phyloP scores from a whole-genome alignment of 805 yeast genomes.

The Naumovozyma castellii region DNA sequence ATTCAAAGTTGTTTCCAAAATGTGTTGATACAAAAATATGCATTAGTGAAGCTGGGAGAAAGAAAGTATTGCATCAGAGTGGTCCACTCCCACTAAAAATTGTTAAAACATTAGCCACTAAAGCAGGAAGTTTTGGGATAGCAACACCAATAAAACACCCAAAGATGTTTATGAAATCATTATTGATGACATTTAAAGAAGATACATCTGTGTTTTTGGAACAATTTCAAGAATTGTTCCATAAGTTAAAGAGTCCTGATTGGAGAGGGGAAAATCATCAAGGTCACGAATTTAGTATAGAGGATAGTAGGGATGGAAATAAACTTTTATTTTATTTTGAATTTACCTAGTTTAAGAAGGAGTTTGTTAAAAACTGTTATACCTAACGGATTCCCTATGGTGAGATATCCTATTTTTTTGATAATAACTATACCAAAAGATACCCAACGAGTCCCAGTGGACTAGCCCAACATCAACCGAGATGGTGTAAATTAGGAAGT shows the following conservation, averaged over 20 bases:
- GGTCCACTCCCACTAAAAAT: background rate
- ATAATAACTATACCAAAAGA: too few relatives aligned
- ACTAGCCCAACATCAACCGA: too few relatives aligned
- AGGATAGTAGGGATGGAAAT: background rate
- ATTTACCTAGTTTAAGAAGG: background rate
- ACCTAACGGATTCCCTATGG: too few relatives aligned
- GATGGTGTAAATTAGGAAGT: background rate
- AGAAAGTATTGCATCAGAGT: background rate
- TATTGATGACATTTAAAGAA: background rate
- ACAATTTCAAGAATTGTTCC: background rate
- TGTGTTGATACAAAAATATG: background rate
- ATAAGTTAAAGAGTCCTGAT: background rate
- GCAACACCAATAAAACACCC: background rate
- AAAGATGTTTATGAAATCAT: background rate
- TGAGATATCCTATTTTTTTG: too few relatives aligned
- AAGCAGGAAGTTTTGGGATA: background rate
- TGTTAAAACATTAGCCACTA: background rate
- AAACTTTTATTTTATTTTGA: too few relatives aligned
- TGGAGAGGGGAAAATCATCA: background rate
- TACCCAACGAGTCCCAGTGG: too few relatives aligned
- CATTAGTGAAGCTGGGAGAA: background rate
- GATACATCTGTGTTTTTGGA: background rate
- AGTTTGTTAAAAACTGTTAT: too few relatives aligned
- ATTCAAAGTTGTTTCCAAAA: background rate
- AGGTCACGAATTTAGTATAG: background rate